Percentiles rank a stretch among this genome's conserved stretches.
Conservation (phyloP, 208 protist species). For the Leishmania arabica region DNA sequence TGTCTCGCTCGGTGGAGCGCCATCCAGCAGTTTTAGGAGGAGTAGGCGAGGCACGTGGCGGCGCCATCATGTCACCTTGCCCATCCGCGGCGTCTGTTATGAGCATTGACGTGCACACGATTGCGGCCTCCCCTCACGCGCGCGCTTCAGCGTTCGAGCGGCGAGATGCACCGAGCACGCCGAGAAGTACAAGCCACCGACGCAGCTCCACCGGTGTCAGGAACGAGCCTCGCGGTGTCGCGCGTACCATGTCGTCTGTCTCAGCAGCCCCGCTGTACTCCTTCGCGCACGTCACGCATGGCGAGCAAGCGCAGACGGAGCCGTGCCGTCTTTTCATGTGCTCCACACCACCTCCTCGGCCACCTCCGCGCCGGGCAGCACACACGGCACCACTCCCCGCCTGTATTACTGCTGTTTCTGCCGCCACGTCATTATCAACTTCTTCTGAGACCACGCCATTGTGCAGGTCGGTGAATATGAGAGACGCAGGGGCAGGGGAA, state of each 20-base stretch:
- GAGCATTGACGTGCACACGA: not conserved
- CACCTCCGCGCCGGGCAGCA: not conserved
- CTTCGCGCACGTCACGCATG: not conserved
- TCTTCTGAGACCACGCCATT: not conserved
- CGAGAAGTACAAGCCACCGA: not conserved
- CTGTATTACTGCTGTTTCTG: not conserved
- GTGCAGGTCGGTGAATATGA: not conserved
- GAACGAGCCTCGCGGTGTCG: not conserved
- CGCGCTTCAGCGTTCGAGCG: slow-evolving; percentile 3
- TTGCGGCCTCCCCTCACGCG: slow-evolving; percentile 9
- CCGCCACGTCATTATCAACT: not conserved
- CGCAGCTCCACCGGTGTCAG: not conserved
- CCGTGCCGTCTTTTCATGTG: not conserved
- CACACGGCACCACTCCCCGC: not conserved
- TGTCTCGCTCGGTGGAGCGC: not conserved
- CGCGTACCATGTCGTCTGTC: not conserved
- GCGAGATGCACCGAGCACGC: not conserved
- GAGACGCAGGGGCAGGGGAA: not conserved
- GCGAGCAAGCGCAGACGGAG: not conserved
- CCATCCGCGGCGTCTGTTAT: not conserved
- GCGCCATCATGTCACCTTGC: not conserved
- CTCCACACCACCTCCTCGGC: not conserved
- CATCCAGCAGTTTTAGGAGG: not conserved
- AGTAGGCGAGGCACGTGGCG: not conserved
- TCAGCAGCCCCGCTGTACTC: not conserved